Base-by-base conservation (phyloP, 1,139 yeast species). In the Geotrichum restrictum region DNA sequence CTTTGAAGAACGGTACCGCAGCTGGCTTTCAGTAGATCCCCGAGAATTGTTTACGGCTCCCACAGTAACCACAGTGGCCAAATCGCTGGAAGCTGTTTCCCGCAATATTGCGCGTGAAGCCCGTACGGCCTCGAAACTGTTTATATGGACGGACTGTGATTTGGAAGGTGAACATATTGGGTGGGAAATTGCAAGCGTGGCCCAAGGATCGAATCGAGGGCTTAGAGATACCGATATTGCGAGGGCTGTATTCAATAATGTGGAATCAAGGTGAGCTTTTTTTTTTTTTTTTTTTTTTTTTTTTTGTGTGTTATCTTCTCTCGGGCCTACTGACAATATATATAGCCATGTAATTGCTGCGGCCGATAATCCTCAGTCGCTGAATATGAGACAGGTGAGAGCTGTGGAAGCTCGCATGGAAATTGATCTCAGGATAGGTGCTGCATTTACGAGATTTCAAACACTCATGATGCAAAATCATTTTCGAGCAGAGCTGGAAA, bases 101-200 rank as follows among this genome's bases (percentile, higher is more conserved):
- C 72, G 74, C n/a, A 93, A 93, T 64, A 88, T 94, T 47, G 69
- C 77, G 37, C 69, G 69, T 3, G 91, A 89, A 64, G 88, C 93
- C 2, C 66, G 83, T 38, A 64, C 62, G 31, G 79, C 87, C 3
- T 77, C 81, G 49, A 73, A 74, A 47, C 71, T 94, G 57, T 87
- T 88, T 85, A 88, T 94, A 8, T 94, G 98, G 98, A 94, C 98
- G 1, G 99, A 94, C 75, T 93, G 98, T 70, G 99, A 94, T 74
- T 75, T 98, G 41, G 99, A 94, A 65, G 99, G 99, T 1, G 99
- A 94, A 68, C 85, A 84, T 65, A 94, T 94, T 56, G 99, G 98
- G 0, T 82, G 79, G 74, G 98, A 93, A 64, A 80, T 94, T 22
- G 75, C 79, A 47, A 76, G 80, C 14, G 85, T 84, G 3, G 97